A percentile compares a stretch with the other conserved stretches of the same genome.
Conservation (phyloP, 208 protist species). For the Acanthamoeba comandoni region DNA sequence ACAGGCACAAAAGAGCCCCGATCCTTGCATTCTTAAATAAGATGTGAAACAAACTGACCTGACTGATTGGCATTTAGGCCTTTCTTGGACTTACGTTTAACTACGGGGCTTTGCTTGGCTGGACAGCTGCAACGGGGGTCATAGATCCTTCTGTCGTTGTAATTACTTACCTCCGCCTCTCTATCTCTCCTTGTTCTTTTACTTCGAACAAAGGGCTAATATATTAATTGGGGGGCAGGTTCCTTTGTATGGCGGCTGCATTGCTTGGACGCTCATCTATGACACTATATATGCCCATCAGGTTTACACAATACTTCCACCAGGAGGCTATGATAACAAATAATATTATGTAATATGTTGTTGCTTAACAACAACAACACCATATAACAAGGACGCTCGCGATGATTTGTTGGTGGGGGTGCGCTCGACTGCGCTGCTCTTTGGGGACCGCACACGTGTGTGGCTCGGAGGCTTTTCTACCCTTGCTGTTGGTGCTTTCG, state of each 20-base stretch:
- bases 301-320: conserved; percentile 27
- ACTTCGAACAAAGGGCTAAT: too few relatives aligned
- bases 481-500: conserved; percentile 40
- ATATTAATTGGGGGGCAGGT: too few relatives aligned
- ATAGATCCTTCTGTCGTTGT: conserved; percentile 69
- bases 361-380: too few relatives aligned
- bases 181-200: too few relatives aligned
- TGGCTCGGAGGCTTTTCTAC: conserved; percentile 76
- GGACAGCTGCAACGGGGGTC: conserved; percentile 80
- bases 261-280: conserved; percentile 91
- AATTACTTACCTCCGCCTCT: too few relatives aligned
- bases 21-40: conserved; percentile 8
- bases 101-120: conserved; percentile 90
- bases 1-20: conserved; percentile 75
- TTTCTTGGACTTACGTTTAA: conserved; percentile 92
- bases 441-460: conserved; percentile 83
- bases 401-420: conserved; percentile 89
- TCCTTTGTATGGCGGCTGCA: conserved; percentile 86
- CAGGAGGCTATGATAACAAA: background rate
- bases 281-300: conserved; percentile 93
- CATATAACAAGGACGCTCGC: conserved; percentile 84
- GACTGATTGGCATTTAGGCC: background rate
- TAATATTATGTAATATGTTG: too few relatives aligned
- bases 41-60: background rate
- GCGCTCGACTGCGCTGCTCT: conserved; percentile 89